Evolutionary conservation across 352 stramenopile genomes (phyloP).

Genomic region (Globisporangium polare): DNA sequence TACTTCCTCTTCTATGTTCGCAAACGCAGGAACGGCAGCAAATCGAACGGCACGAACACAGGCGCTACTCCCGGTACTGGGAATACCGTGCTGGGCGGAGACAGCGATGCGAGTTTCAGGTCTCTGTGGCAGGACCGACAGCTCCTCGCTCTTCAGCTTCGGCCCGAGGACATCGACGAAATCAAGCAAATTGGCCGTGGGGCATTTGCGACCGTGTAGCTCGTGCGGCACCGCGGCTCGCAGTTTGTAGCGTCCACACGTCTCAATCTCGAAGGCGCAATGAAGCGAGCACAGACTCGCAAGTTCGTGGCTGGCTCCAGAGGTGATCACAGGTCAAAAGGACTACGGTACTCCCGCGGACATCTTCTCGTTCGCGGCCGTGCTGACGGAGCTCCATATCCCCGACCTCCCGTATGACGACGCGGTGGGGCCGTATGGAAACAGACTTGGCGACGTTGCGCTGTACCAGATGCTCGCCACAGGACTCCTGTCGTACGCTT

Average conservation of each 20-base stretch:
- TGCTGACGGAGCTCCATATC: constrained; percentile 2
- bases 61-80: too few relatives aligned
- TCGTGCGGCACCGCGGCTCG: constrained; percentile 1
- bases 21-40: background rate
- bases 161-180: constrained; percentile 42
- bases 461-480: constrained; percentile 5
- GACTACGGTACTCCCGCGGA: constrained; percentile 2
- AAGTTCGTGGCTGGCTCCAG: constrained; percentile 21
- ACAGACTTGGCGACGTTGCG: background rate
- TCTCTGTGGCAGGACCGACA: constrained; percentile 45
- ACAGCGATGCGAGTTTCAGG: background rate
- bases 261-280: constrained; percentile 28
- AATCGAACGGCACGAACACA: background rate
- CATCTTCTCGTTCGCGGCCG: constrained; percentile 4
- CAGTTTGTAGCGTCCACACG: constrained; percentile 24
- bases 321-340: constrained; percentile 1
- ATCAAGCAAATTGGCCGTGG: constrained; percentile 11
- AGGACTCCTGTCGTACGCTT: too few relatives aligned
- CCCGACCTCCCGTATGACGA: constrained; percentile 5
- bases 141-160: constrained; percentile 38
- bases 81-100: background rate
- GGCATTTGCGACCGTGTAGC: constrained; percentile 8
- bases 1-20: background rate
- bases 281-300: constrained; percentile 25
- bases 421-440: background rate